Base-by-base conservation (phyloP, 2,329 filamentous ascomycete genomes). In the Parafenestella ontariensis region DNA sequence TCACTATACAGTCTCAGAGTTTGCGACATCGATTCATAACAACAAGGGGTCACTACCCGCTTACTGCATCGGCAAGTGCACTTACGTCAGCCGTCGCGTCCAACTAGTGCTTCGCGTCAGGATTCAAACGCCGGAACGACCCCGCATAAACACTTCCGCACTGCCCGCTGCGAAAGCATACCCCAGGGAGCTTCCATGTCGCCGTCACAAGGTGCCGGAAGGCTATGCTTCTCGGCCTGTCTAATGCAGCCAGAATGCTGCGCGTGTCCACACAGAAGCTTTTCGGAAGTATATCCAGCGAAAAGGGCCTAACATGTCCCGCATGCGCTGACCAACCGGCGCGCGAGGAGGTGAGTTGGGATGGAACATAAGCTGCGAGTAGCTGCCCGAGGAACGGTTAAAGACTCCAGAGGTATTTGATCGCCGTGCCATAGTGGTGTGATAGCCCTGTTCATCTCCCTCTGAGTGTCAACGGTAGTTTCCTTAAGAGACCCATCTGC, bases 331-430 rank as follows among this genome's bases (percentile, higher is more conserved):
- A 39, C 55, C 52, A 58, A 61, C 55, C 55, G 52, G 52, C 43
- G 52, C 34, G 26, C 33, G 24, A 61, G 49, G 46, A 56, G 28
- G 29, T 36, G 37, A 36, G 26, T 28, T 36, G n/a, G 34, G 43
- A 21, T 43, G 31, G 37, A 26, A 24, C 26, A 24, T 34, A 18
- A n/a, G n/a, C 28, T 41, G 28, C 20, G 42, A 44, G 36, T 46
- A 36, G 45, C 40, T 39, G 58, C 43, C 64, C 61, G 60, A 66
- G 60, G 52, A 52, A 61, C 65, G 68, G 69, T 63, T 71, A 72
- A 72, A 65, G 56, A 62, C 55, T 68, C 40, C 62, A 70, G 68
- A 61, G 40, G 31, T 45, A 37, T 26, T 29, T 50, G 47, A 59
- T 60, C 52, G 56, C 60, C 61, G 58, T 56, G 50, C 48, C 33